A percentile compares a stretch with the other conserved stretches of the same genome.
Evolutionary conservation across 2,329 filamentous ascomycete genomes (phyloP).

Genomic region (Periconia macrospinosa): DNA sequence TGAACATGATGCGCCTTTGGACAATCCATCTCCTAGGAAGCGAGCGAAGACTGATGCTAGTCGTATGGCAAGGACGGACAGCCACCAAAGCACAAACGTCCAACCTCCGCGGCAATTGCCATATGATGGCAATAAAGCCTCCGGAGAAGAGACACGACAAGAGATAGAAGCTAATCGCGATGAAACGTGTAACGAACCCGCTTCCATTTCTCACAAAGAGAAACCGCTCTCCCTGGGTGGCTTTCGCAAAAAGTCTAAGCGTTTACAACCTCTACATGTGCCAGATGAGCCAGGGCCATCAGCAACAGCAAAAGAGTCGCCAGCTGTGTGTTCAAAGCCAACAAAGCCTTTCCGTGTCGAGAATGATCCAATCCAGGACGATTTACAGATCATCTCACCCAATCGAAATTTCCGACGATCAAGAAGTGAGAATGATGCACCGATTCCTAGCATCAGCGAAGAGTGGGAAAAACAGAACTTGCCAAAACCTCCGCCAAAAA

Average conservation of each 20-base stretch:
- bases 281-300: constrained; percentile 19
- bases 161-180: neutral
- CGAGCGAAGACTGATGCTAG: neutral
- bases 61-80: neutral
- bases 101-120: neutral
- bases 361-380: constrained; percentile 30
- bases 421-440: constrained; percentile 35
- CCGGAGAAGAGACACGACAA: neutral
- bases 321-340: constrained; percentile 24
- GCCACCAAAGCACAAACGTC: neutral
- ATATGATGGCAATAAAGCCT: neutral
- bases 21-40: neutral
- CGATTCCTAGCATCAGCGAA: constrained; percentile 29
- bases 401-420: constrained; percentile 29
- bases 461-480: constrained; percentile 35
- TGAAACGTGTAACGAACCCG: neutral
- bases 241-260: constrained; percentile 24
- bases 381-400: constrained; percentile 10
- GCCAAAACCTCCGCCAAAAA: constrained; percentile 8
- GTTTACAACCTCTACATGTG: constrained; percentile 3
- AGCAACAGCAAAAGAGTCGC: constrained; percentile 34
- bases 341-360: constrained; percentile 11
- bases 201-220: constrained; percentile 19
- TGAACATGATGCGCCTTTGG: neutral
- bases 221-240: constrained; percentile 28